Base-by-base conservation (phyloP, 768 basidiomycete species). In the Neoboletus magnificus region DNA sequence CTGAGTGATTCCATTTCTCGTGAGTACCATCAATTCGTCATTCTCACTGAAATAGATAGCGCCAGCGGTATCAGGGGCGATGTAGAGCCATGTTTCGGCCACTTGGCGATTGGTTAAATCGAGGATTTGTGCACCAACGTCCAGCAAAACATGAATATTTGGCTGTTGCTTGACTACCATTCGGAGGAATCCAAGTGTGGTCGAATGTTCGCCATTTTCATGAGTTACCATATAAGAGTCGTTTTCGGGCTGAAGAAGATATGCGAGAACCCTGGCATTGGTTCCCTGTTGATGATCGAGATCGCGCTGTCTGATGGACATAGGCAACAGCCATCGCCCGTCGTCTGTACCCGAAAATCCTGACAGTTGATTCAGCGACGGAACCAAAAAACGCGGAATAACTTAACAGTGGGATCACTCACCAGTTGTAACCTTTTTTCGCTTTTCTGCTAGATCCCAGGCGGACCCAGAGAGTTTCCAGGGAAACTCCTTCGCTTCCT, bases 81-180 rank as follows among this genome's bases (percentile, higher is more conserved):
- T 51, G 15, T 46, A 22, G 3, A 83, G 69, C 82, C 82, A 83
- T 6, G 58, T 43, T 18, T 52, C 27, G 2, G 71, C 77, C 2
- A 83, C 48, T 23, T 78, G 62, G 1, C 50, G 23, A 48, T 81
- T 83, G 18, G 66, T 62, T 52, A 78, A 57, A 40, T 83, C 81
- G 4, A 83, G 70, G 51, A 83, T 77, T 59, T 83, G 82, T 0
- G 82, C 80, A 0, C 82, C 82, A 9, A 83, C 78, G 50, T 83
- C 82, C 4, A 83, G 63, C 22, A 83, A 62, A 15, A 82, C 78
- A 32, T 71, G 70, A 15, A 82, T 67, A 13, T 66, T 58, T 0
- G 75, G 75, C 0, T 47, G 48, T 54, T 78, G 71, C 2, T 45
- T 11, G 7, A 69, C 62, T 2, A 82, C 16, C 22, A 64, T 43